These are phyloP conservation scores for Pseudogymnoascus sp. DNA, from an alignment of 2,329 filamentous ascomycete genomes.

Conservation along the genomic window DNA sequence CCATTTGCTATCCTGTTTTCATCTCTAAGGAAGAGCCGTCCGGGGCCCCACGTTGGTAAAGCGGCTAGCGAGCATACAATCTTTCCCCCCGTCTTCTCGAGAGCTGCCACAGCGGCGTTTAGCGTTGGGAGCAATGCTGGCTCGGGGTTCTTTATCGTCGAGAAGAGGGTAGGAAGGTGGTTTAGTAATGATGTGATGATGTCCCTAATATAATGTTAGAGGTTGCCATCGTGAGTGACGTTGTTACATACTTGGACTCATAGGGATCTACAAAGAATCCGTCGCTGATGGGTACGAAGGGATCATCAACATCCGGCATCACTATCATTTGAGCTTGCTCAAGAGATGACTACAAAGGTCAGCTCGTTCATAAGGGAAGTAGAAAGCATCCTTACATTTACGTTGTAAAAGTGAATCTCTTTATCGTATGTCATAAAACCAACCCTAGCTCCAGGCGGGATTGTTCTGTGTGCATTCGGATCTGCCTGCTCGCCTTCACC, in stretches of 20 bases:
- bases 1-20: constrained; percentile 78
- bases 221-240: neutral
- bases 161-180: constrained; percentile 77
- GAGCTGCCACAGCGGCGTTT: constrained; percentile 72
- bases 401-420: constrained; percentile 96
- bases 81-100: constrained; percentile 84
- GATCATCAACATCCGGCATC: constrained; percentile 95
- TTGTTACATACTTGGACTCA: constrained; percentile 59
- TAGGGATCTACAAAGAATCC: constrained; percentile 92
- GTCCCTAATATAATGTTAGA: constrained; percentile 33
- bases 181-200: constrained; percentile 84
- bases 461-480: constrained; percentile 37
- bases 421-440: constrained; percentile 95
- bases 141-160: constrained; percentile 80
- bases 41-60: constrained; percentile 88
- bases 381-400: constrained; percentile 53
- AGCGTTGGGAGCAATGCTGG: constrained; percentile 78
- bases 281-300: constrained; percentile 85
- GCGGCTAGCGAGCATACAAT: constrained; percentile 79
- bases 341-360: constrained; percentile 50
- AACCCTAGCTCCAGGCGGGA: constrained; percentile 76
- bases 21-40: constrained; percentile 75
- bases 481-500: constrained; percentile 44
- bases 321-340: constrained; percentile 96
- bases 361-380: neutral